A percentile compares a stretch with the other conserved stretches of the same genome.
Conservation (phyloP, 1,139 yeast species). For the Magnusiomyces fungicola region DNA sequence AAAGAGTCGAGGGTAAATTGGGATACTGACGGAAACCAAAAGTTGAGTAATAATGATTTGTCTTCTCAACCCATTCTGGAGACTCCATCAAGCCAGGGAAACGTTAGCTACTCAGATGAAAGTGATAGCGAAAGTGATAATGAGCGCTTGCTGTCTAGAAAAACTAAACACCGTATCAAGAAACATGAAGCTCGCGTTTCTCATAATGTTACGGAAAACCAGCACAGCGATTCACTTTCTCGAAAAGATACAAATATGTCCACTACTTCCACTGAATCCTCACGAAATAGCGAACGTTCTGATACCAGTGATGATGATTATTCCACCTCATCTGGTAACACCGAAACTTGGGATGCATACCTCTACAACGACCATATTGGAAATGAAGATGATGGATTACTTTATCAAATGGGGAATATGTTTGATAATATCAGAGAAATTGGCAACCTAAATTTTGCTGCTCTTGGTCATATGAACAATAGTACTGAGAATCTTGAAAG, state of each 20-base stretch:
- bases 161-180: too few species aligned
- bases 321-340: background rate
- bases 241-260: background rate
- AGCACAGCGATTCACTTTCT: background rate
- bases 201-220: too few species aligned
- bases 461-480: conserved; percentile 3
- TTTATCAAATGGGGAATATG: conserved; percentile 23
- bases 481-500: background rate
- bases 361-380: conserved; percentile 17
- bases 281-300: too few species aligned
- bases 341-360: conserved; percentile 3
- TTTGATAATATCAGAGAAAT: conserved; percentile 24
- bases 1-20: too few species aligned
- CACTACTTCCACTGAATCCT: background rate
- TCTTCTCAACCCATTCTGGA: too few species aligned
- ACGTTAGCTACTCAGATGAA: too few species aligned
- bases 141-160: too few species aligned
- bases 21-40: too few species aligned
- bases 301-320: background rate
- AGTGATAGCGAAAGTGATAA: too few species aligned
- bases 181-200: too few species aligned
- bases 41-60: too few species aligned
- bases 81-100: too few species aligned
- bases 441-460: conserved; percentile 18
- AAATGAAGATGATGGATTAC: conserved; percentile 27